Base-by-base conservation (phyloP, 2,329 filamentous ascomycete species). In the Blastomyces silverae region DNA sequence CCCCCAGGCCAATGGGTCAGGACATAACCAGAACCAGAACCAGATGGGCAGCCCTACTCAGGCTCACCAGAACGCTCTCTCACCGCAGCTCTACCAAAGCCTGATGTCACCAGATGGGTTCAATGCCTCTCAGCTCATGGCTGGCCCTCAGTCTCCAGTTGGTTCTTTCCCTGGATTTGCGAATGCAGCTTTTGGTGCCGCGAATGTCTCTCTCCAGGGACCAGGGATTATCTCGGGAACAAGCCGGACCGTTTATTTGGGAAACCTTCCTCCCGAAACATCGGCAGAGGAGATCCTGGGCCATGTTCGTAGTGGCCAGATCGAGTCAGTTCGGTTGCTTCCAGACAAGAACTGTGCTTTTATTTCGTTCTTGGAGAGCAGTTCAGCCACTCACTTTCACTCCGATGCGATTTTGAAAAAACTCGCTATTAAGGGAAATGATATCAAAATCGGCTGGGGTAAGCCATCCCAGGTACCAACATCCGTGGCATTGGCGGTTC, bases 271-370 rank as follows among this genome's bases (percentile, higher is more conserved):
- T n/a, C 90, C 92, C 34, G 94, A 99, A 80, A 99, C 94, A 8
- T 88, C 90, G 61, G 93, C 94, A 10, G 94, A 99, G 80, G 94
- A 99, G 80, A 96, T 99, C 69, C 82, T 99, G 64, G 89, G 92
- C 69, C 94, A 99, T 74, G 94, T 99, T 66, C 87, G 94, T 69
- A 97, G 94, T 78, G 94, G 94, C 31, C 94, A 97, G 76, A 97
- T 99, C 73, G 94, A 99, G 81, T 97, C 94, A n/a, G 94, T 99
- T 63, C 89, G 94, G 71, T 85, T 99, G 69, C 83, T 99, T 64
- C 91, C 93, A 31, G 94, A 99, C 80, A 99, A 97, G 90, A 99
- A 97, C 84, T 99, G 94, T 75, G 94, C 94, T 65, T 99, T 99
- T 83, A 97, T 99, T 76, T 99, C 94, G 8, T 99, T 99, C 82